Percentiles rank a stretch among this genome's conserved stretches.
Conservation (phyloP, 1,284 basidiomycete genomes). For the Phylloboletellus chloephorus region DNA sequence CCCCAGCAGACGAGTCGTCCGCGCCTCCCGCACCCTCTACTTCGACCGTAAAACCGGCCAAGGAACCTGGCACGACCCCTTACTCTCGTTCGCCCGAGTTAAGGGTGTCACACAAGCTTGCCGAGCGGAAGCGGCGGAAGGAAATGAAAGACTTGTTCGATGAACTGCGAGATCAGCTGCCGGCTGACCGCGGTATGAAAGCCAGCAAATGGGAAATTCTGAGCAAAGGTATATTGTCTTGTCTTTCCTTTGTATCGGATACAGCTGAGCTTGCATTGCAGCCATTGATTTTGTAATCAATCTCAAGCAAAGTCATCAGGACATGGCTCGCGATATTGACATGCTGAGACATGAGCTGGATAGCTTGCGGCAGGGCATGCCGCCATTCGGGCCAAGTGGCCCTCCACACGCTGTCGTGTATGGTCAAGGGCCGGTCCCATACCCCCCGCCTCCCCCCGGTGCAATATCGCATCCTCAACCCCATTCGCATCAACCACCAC, state of each 20-base stretch:
- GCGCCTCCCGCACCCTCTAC: slow-evolving; percentile 32
- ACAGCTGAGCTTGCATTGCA: slow-evolving; percentile 31
- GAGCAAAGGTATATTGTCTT: slow-evolving; percentile 67
- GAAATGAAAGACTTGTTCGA: slow-evolving; percentile 98
- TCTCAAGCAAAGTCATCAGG: slow-evolving; percentile 70
- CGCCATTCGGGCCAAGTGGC: slow-evolving; percentile 46
- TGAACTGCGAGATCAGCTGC: slow-evolving; percentile 85
- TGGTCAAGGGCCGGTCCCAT: slow-evolving; percentile 41
- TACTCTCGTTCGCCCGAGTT: slow-evolving; percentile 94
- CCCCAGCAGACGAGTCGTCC: slow-evolving; percentile 36
- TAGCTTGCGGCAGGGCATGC: slow-evolving; percentile 53
- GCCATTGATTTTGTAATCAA: slow-evolving; percentile 84
- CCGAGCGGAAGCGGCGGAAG: slow-evolving; percentile 89
- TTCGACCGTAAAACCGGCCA: slow-evolving; percentile 26
- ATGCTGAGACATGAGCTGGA: slow-evolving; percentile 73
- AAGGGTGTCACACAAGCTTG: slow-evolving; percentile 89
- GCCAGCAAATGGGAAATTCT: slow-evolving; percentile 97
- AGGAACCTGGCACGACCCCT: slow-evolving; percentile 61
- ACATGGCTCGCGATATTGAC: slow-evolving; percentile 75
- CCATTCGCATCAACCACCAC: slow-evolving; percentile 35
- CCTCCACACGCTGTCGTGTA: slow-evolving; percentile 52
- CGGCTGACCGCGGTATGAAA: slow-evolving; percentile 88
- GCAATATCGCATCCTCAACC: slow-evolving; percentile 36
- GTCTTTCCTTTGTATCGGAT: slow-evolving; percentile 1
- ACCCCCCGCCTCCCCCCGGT: slow-evolving; percentile 40